Evolutionary conservation across 139 green algal species (phyloP).

Genomic region (Ostreobium quekettii): DNA sequence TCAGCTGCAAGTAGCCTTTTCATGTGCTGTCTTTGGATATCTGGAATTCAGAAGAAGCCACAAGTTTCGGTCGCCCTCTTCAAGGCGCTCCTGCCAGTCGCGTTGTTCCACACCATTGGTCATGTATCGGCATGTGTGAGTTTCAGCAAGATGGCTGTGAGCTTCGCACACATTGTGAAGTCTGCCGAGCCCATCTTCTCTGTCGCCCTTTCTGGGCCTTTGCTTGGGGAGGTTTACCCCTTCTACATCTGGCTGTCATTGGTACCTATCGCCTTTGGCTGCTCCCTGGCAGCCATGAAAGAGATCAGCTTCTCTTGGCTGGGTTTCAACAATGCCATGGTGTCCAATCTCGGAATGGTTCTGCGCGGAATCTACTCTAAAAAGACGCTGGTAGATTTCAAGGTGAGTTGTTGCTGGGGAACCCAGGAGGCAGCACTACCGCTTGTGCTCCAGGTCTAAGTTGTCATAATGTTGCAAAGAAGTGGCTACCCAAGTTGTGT

Average conservation of each 20-base stretch:
- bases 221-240: constrained; percentile 48
- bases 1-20: constrained; percentile 58
- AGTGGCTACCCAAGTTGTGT: too few species aligned
- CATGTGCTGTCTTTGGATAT: constrained; percentile 67
- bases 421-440: too few species aligned
- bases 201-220: constrained; percentile 60
- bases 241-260: constrained; percentile 73
- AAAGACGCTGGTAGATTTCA: constrained; percentile 78
- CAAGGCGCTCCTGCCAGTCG: constrained; percentile 57
- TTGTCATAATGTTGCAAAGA: too few species aligned
- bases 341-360: constrained; percentile 86
- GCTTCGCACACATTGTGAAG: constrained; percentile 82
- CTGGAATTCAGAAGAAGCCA: constrained; percentile 56
- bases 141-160: constrained; percentile 78
- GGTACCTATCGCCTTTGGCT: constrained; percentile 76
- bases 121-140: constrained; percentile 68
- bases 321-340: constrained; percentile 87
- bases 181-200: constrained; percentile 60
- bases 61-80: constrained; percentile 40
- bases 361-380: constrained; percentile 86
- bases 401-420: too few species aligned
- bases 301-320: constrained; percentile 69
- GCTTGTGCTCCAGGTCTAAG: too few species aligned
- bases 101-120: constrained; percentile 74
- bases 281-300: constrained; percentile 79